Evolutionary conservation across 208 protist species (phyloP), one percentile per base, ranked within the genome.

Genomic region (Naegleria fowleri): DNA sequence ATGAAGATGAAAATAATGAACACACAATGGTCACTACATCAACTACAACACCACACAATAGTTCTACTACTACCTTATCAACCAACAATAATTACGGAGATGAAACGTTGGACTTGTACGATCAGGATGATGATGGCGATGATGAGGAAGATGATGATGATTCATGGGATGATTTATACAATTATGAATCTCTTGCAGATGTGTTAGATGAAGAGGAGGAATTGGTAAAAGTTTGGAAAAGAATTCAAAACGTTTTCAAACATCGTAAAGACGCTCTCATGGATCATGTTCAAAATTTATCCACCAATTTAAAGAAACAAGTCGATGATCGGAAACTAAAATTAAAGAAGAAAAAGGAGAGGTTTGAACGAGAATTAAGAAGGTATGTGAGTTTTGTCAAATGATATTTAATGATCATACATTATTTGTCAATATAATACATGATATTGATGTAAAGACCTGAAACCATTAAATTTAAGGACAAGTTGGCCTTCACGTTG

Each of bases 401-500:
- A n/a, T n/a, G n/a, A n/a, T n/a, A n/a, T n/a, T n/a, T n/a, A n/a
- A n/a, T n/a, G n/a, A n/a, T n/a, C n/a, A n/a, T n/a, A n/a, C n/a
- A n/a, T n/a, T n/a, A n/a, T n/a, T n/a, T n/a, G n/a, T n/a, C n/a
- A n/a, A n/a, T n/a, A n/a, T n/a, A n/a, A n/a, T n/a, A n/a, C n/a
- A n/a, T n/a, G n/a, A n/a, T n/a, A n/a, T n/a, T n/a, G n/a, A n/a
- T n/a, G n/a, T n/a, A 38, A 38, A 55, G 25, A 38, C 86, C 86
- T 40, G 41, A 67, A 11, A 51, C 22, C 25, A 25, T 89, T 0
- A 58, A 15, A 41, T n/a, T 5, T 15, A 89, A 89, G n/a, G 86
- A 89, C 29, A 89, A 89, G 29, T 19, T 41, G 7, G 29, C 86
- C 9, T 89, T 89, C 25, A 89, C 86, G 15, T n/a, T 89, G 2